phyloP scores from a whole-genome alignment of 2,329 filamentous ascomycete genomes.

The Phaeosphaeria sp. region DNA sequence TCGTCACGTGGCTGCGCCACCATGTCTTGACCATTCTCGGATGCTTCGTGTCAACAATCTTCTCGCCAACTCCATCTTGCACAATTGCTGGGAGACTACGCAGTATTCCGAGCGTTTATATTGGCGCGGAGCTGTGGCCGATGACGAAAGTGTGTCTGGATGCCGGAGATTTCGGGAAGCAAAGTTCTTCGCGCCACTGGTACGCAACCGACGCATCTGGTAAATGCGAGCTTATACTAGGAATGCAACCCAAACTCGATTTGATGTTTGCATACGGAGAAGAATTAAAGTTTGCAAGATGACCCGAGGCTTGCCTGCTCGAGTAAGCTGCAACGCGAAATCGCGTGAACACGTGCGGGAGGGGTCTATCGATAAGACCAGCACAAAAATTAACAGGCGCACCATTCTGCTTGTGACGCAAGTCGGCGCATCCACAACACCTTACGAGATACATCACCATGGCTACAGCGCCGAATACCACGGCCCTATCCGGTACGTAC shows the following conservation, averaged over 20 bases:
- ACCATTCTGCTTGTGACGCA: neutral
- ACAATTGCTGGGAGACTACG: neutral
- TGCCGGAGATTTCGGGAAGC: neutral
- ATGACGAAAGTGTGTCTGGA: neutral
- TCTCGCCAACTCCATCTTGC: neutral
- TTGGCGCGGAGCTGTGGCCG: neutral
- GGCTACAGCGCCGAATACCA: conserved; percentile 3
- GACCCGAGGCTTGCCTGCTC: too few relatives aligned
- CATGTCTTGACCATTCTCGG: neutral
- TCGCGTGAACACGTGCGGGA: conserved; percentile 2
- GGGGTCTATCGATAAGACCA: conserved; percentile 3
- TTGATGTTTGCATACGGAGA: neutral
- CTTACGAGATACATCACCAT: neutral
- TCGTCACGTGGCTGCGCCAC: conserved; percentile 4
- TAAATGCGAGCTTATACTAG: too few relatives aligned
- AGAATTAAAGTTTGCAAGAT: too few relatives aligned
- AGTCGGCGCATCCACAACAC: neutral
- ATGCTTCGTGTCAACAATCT: neutral
- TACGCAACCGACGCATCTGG: neutral
- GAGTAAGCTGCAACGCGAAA: neutral
- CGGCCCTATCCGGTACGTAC: neutral
- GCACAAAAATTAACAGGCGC: neutral
- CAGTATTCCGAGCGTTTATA: neutral
- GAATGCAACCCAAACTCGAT: neutral
- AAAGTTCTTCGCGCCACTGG: neutral